Evolutionary conservation across 257 asterid species (phyloP).

Genomic region (Henckelia pumila): DNA sequence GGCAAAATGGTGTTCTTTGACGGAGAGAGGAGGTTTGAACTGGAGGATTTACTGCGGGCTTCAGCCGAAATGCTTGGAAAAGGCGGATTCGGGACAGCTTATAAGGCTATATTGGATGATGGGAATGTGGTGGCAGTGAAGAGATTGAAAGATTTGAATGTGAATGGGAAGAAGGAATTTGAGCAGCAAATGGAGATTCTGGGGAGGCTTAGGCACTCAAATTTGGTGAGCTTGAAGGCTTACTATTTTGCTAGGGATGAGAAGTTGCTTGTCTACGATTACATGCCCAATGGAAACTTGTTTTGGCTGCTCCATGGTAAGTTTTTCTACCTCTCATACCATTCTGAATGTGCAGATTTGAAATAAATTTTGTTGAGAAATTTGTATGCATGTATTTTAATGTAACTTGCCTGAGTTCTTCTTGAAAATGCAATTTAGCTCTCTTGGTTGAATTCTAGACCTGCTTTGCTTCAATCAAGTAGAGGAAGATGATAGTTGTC

Average conservation of each 20-base stretch:
- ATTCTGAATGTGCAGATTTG: not conserved
- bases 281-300: conserved; percentile 79
- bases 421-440: not conserved
- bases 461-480: not conserved
- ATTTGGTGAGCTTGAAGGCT: conserved; percentile 75
- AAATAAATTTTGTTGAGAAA: not conserved
- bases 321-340: conserved; percentile 7
- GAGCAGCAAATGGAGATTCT: conserved; percentile 88
- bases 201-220: conserved; percentile 71
- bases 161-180: conserved; percentile 63
- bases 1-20: conserved; percentile 78
- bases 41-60: conserved; percentile 84
- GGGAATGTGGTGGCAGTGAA: conserved; percentile 84
- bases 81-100: conserved; percentile 87
- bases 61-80: conserved; percentile 94
- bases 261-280: conserved; percentile 71
- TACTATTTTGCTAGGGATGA: conserved; percentile 84
- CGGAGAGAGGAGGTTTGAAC: conserved; percentile 74
- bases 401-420: not conserved
- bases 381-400: not conserved
- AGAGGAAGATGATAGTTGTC: not conserved
- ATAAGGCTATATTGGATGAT: conserved; percentile 81
- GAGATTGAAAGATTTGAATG: conserved; percentile 66
- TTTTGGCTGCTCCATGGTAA: conserved; percentile 96
- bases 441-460: not conserved